Evolutionary conservation across 192 early-diverging fungal species (phyloP).

Genomic region (Radiomyces spectabilis): DNA sequence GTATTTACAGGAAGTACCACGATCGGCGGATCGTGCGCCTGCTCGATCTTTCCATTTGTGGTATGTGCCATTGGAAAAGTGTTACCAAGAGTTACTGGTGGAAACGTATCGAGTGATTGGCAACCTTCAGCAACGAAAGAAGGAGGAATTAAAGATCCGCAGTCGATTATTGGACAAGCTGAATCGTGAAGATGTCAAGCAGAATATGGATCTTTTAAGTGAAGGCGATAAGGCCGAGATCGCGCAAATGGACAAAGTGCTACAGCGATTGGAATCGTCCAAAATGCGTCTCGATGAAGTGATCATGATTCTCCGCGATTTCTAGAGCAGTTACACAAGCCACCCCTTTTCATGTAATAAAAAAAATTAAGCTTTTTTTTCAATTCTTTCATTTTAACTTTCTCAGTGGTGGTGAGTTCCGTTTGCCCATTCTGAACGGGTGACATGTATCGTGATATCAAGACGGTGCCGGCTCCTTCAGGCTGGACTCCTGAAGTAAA

Average conservation of each 20-base stretch:
- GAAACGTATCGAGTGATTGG: slow-evolving; percentile 47
- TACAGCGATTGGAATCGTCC: slow-evolving; percentile 43
- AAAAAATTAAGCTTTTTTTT: not conserved
- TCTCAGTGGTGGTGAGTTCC: not conserved
- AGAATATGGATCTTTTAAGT: slow-evolving; percentile 42
- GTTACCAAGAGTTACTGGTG: slow-evolving; percentile 39
- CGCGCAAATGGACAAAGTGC: slow-evolving; percentile 22
- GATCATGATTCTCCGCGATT: slow-evolving; percentile 37
- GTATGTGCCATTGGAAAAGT: slow-evolving; percentile 48
- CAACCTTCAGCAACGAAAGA: slow-evolving; percentile 46
- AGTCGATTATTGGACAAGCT: slow-evolving; percentile 50
- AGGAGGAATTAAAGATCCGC: slow-evolving; percentile 40
- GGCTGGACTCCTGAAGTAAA: slow-evolving; percentile 20
- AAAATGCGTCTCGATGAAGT: slow-evolving; percentile 35
- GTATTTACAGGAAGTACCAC: slow-evolving; percentile 65
- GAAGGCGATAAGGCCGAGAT: slow-evolving; percentile 42
- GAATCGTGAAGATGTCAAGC: slow-evolving; percentile 57
- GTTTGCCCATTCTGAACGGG: not conserved
- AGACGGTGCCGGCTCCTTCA: slow-evolving; percentile 11
- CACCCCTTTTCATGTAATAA: not conserved
- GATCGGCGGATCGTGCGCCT: slow-evolving; percentile 63
- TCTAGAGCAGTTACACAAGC: slow-evolving; percentile 15
- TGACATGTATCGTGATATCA: slow-evolving; percentile 18
- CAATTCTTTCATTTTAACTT: not conserved
- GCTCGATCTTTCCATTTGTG: slow-evolving; percentile 69